Conservation (phyloP, 139 green algal species). For the Coelastrella sp. region DNA sequence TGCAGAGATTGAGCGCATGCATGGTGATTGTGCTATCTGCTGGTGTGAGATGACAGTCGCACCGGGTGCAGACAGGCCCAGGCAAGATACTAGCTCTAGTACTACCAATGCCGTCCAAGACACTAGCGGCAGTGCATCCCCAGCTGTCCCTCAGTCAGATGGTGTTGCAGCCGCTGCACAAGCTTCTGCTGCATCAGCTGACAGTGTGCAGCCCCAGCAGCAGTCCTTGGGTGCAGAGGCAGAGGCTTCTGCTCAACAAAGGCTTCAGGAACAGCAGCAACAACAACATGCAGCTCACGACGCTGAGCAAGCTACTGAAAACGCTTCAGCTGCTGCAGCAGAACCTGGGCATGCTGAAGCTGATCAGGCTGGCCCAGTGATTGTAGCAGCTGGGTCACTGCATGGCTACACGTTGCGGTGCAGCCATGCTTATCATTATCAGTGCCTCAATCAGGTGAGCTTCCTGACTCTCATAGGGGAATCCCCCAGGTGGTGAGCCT, state of each 20-base stretch:
- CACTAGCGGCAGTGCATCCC: too few relatives aligned
- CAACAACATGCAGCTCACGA: neutral
- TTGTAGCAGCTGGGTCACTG: neutral
- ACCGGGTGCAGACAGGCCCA: neutral
- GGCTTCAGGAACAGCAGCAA: too few relatives aligned
- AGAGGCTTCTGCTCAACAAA: slow-evolving; percentile 83
- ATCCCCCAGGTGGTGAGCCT: neutral
- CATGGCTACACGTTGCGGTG: slow-evolving; percentile 71
- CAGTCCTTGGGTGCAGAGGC: slow-evolving; percentile 79
- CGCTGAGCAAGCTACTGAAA: neutral
- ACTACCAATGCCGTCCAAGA: too few relatives aligned
- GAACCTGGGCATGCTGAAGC: neutral
- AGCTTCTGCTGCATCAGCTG: slow-evolving; percentile 17
- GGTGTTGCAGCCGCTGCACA: too few relatives aligned
- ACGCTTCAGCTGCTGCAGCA: slow-evolving; percentile 2
- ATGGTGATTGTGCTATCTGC: slow-evolving; percentile 84
- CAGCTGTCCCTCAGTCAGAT: too few relatives aligned
- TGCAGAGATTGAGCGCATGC: slow-evolving; percentile 83
- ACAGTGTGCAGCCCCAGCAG: slow-evolving; percentile 66
- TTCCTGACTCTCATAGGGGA: neutral
- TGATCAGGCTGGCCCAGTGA: neutral
- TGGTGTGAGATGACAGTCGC: slow-evolving; percentile 75
- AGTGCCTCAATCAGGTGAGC: slow-evolving; percentile 68
- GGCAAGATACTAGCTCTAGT: neutral
- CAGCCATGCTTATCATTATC: slow-evolving; percentile 83